Evolutionary conservation across 78 protist species (phyloP).

Genomic region (Guillardia theta): DNA sequence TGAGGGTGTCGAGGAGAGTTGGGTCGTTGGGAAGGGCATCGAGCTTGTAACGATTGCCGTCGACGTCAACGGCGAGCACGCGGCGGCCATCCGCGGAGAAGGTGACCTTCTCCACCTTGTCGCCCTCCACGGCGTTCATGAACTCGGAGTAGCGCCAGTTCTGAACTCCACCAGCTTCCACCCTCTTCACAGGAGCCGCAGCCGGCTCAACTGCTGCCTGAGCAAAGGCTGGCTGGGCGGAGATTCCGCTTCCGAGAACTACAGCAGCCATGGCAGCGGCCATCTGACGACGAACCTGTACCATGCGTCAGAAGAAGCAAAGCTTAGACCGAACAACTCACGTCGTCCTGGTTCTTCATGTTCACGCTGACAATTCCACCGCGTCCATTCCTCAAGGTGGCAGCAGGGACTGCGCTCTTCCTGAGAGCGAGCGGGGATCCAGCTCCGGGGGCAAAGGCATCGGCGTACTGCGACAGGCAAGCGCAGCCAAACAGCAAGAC

Average conservation of each 20-base stretch:
- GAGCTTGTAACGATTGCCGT: conserved; percentile 42
- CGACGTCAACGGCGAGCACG: background rate
- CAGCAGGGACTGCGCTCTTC: too few species aligned
- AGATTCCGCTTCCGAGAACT: background rate
- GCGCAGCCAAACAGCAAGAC: too few species aligned
- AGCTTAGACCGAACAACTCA: too few species aligned
- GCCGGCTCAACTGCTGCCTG: background rate
- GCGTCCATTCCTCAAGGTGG: too few species aligned
- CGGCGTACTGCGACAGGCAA: too few species aligned
- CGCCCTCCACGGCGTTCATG: background rate
- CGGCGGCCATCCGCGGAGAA: background rate
- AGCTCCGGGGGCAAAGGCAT: too few species aligned
- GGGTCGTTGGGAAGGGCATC: background rate
- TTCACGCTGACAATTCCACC: too few species aligned
- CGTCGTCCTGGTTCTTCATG: too few species aligned
- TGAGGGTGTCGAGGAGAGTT: background rate
- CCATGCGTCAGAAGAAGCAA: too few species aligned
- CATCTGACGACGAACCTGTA: background rate
- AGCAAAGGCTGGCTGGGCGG: background rate
- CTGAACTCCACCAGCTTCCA: background rate
- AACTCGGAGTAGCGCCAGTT: conserved; percentile 13
- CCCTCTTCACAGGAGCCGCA: background rate
- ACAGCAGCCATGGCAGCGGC: background rate
- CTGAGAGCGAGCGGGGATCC: too few species aligned
- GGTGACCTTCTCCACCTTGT: conserved; percentile 16